phyloP scores from a whole-genome alignment of 176 grass and related monocot species.

The Carex littledalei region DNA sequence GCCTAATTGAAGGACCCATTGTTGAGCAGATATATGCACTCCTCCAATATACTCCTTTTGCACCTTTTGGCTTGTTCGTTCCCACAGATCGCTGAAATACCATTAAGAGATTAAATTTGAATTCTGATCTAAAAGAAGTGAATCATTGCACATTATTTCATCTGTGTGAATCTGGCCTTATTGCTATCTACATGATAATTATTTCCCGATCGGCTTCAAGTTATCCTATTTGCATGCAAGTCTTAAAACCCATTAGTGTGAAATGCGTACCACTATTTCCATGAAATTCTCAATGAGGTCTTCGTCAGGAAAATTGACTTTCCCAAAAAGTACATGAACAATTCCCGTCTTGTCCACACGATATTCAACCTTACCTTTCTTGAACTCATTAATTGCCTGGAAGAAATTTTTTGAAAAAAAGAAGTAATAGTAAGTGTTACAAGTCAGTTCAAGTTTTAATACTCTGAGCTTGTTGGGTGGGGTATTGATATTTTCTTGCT shows the following conservation, averaged over 20 bases:
- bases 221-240: neutral
- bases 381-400: constrained; percentile 96
- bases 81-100: constrained; percentile 69
- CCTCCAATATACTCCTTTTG: constrained; percentile 98
- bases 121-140: neutral
- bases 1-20: constrained; percentile 89
- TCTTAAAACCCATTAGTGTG: neutral
- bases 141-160: neutral
- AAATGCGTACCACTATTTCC: constrained; percentile 66
- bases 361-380: constrained; percentile 98
- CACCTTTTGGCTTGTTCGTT: constrained; percentile 91
- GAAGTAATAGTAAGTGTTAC: neutral
- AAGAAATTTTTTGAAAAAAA: constrained; percentile 5
- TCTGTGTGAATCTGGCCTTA: neutral
- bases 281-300: constrained; percentile 90
- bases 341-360: constrained; percentile 94
- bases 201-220: neutral
- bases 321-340: constrained; percentile 85
- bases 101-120: constrained; percentile 4
- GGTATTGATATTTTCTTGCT: neutral
- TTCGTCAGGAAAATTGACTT: constrained; percentile 79
- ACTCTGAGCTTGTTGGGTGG: too few relatives aligned
- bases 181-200: neutral
- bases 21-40: constrained; percentile 79
- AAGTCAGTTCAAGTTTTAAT: neutral